A percentile compares a stretch with the other conserved stretches of the same genome.
Conservation (phyloP, 2,329 filamentous ascomycete genomes). For the Colletotrichum gigasporum region DNA sequence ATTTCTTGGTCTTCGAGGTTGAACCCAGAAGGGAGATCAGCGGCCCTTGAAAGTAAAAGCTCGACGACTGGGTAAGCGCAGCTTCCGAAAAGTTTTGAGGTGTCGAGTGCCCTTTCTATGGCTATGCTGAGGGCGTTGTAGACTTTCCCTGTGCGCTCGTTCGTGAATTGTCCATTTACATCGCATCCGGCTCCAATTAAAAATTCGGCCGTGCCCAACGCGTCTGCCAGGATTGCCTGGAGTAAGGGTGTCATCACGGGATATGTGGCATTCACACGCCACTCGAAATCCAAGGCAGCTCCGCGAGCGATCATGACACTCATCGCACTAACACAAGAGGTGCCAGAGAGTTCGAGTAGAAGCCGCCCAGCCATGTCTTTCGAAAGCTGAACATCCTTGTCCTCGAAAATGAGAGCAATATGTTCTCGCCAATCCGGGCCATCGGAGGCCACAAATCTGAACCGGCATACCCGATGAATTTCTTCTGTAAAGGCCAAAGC, state of each 20-base stretch:
- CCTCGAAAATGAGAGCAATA: too few relatives aligned
- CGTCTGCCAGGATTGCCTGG: background rate
- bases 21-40: background rate
- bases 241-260: background rate
- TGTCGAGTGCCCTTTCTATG: background rate
- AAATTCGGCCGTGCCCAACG: accelerated
- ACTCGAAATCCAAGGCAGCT: background rate
- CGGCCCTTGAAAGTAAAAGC: background rate
- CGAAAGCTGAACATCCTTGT: too few relatives aligned
- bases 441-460: too few relatives aligned
- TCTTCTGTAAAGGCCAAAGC: background rate
- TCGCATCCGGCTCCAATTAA: background rate
- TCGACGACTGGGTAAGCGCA: too few relatives aligned
- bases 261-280: accelerated
- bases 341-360: too few relatives aligned
- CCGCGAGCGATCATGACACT: background rate
- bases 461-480: too few relatives aligned
- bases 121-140: background rate
- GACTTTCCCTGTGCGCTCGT: background rate
- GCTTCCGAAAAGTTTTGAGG: too few relatives aligned
- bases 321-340: too few relatives aligned
- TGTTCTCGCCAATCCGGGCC: too few relatives aligned
- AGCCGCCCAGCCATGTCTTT: too few relatives aligned
- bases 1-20: background rate
- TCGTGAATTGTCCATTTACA: too few relatives aligned